Conservation (phyloP, 495 filamentous ascomycete genomes). For the Ramalina intermedia region DNA sequence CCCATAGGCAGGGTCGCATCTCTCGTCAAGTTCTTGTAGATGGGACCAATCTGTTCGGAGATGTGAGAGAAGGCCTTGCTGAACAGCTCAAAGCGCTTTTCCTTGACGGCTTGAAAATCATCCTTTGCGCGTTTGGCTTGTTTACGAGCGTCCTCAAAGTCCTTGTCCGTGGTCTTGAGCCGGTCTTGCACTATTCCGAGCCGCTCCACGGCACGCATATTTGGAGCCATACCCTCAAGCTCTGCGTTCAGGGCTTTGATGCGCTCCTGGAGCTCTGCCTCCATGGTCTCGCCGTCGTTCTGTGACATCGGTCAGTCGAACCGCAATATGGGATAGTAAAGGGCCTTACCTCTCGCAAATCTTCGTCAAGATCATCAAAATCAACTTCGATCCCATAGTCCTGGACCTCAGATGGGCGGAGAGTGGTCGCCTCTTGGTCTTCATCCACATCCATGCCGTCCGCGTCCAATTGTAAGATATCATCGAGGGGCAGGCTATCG, state of each 20-base stretch:
- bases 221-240: slow-evolving; percentile 85
- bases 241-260: slow-evolving; percentile 59
- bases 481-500: slow-evolving; percentile 76
- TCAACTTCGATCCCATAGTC: slow-evolving; percentile 90
- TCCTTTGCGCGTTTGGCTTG: slow-evolving; percentile 62
- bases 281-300: slow-evolving; percentile 54
- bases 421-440: slow-evolving; percentile 35
- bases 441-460: slow-evolving; percentile 87
- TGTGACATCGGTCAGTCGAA: slow-evolving; percentile 24
- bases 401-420: slow-evolving; percentile 40
- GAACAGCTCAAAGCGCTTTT: slow-evolving; percentile 78
- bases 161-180: slow-evolving; percentile 71
- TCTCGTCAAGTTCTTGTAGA: slow-evolving; percentile 89
- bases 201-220: slow-evolving; percentile 90
- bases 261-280: slow-evolving; percentile 66
- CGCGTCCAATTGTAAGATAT: slow-evolving; percentile 50
- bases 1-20: slow-evolving; percentile 74
- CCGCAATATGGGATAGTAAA: not conserved
- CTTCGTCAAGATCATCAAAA: slow-evolving; percentile 75
- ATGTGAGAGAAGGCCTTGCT: slow-evolving; percentile 92
- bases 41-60: slow-evolving; percentile 78
- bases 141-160: slow-evolving; percentile 70
- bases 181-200: slow-evolving; percentile 71
- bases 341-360: slow-evolving; percentile 57
- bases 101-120: slow-evolving; percentile 66